Evolutionary conservation across 768 basidiomycete genomes (phyloP), one percentile per base, ranked within the genome.

Genomic region (Rhizopogon sp.): DNA sequence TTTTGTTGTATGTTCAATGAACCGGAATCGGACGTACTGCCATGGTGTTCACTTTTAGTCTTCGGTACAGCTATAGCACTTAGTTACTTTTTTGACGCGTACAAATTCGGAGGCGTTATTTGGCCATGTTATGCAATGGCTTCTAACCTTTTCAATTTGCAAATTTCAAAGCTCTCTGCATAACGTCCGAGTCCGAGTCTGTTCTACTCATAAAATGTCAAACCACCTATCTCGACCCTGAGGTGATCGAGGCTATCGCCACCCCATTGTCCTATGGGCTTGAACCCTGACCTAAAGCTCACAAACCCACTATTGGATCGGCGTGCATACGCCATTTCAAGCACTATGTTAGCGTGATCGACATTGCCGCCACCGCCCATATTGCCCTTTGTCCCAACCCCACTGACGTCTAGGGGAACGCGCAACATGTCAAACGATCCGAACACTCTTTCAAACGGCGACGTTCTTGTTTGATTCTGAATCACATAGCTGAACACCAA

Each of bases 31-130:
- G 8, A 60, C 67, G 65, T 53, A 69, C 67, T 47, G 57, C 58
- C 67, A 70, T 67, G 3, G 54, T 57, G 37, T 58, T 61, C 50
- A 37, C 35, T 37, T 37, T 37, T 37, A 39, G 45, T 58, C 45
- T 4, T 47, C 54, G 56, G 62, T 40, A 50, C 55, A 53, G 49
- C 59, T 57, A 52, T 25, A 25, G 35, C 25, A 25, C 31, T 9
- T 50, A 17, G 39, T 42, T 22, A 41, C 41, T 42, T 50, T 17
- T 53, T 53, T 43, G 47, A 60, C 52, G 39, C 41, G 55, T 54
- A 53, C 63, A 57, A 56, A 62, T 62, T 60, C 49, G 62, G 35
- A 57, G 47, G 50, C 22, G 53, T 58, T 70, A 56, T 68, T 68
- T 49, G 47, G 47, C 16, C 47, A 8, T 49, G 22, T 49, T 49